Evolutionary conservation across 352 stramenopile species (phyloP).

Genomic region (Salisapilia sapeloensis): DNA sequence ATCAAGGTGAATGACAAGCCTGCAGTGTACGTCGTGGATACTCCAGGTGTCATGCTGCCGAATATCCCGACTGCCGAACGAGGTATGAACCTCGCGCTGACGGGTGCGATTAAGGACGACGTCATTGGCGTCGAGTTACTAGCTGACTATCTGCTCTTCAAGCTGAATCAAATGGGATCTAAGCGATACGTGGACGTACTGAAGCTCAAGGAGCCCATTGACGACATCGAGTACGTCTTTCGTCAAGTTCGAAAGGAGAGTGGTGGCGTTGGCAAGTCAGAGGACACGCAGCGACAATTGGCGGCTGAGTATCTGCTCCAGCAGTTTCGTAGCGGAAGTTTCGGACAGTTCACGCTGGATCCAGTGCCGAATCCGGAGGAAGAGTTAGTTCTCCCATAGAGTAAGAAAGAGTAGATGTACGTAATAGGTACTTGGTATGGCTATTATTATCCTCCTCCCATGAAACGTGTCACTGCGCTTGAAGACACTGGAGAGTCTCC

Average conservation of each 20-base stretch:
- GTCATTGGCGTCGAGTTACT: slow-evolving; percentile 75
- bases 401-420: too few relatives aligned
- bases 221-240: slow-evolving; percentile 59
- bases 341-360: slow-evolving; percentile 76
- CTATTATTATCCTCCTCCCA: too few relatives aligned
- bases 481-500: too few relatives aligned
- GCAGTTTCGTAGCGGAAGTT: slow-evolving; percentile 57
- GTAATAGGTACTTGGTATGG: too few relatives aligned
- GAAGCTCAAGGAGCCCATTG: slow-evolving; percentile 38
- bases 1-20: slow-evolving; percentile 83
- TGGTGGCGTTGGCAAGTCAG: slow-evolving; percentile 61
- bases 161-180: slow-evolving; percentile 63
- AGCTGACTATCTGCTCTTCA: slow-evolving; percentile 81
- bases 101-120: slow-evolving; percentile 76
- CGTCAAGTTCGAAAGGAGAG: slow-evolving; percentile 38
- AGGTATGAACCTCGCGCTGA: slow-evolving; percentile 71
- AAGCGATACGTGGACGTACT: slow-evolving; percentile 68
- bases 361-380: too few relatives aligned
- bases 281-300: slow-evolving; percentile 40
- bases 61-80: slow-evolving; percentile 66
- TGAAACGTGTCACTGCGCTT: too few relatives aligned
- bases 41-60: slow-evolving; percentile 77
- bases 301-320: slow-evolving; percentile 54
- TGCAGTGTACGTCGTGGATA: slow-evolving; percentile 81
- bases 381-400: too few relatives aligned